Evolutionary conservation across 2,329 filamentous ascomycete species (phyloP), one percentile per base, ranked within the genome.

Genomic region (Fusarium sp.): DNA sequence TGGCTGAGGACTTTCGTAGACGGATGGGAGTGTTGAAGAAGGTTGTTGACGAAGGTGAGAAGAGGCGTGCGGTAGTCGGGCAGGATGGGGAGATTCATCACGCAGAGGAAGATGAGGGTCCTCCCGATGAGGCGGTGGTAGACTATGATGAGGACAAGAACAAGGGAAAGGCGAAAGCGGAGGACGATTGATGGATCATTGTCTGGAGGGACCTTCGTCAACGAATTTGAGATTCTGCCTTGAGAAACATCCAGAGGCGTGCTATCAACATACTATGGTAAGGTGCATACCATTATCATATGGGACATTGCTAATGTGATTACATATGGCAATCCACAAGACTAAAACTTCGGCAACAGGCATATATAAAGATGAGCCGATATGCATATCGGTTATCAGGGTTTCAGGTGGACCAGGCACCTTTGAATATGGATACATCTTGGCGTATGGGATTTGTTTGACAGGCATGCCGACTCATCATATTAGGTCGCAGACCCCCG

Each of bases 1-100:
- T 91, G 39, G 75, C 88, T 4, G 84, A 85, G 18, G 85, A 88
- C 35, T 91, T 91, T 66, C 84, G 87, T 55, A 82, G 81, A 61
- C 82, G 85, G 43, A 89, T 91, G 87, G 78, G 64, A 5, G 79
- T 87, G 21, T 72, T 91, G 65, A 83, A 82, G 52, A 85, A 80
- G 70, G 84, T 89, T 5, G 83, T 88, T 11, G 82, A 82, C n/a
- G 83, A 84, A n/a, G 81, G 82, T 5, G 82, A 85, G 58, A 82
- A 81, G 49, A 80, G 83, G 53, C 78, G 80, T 54, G 75, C 76
- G 55, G 77, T 75, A 49, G 65, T 79, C 9, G 75, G 65, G 41
- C 63, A 75, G 26, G 24, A 57, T 5, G 63, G 64, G 4, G 43
- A 64, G 35, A 53, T 35, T 24, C 47, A 46, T 4, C 21, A 47